Conservation (phyloP, 768 basidiomycete genomes). For the Solioccasus polychromus region DNA sequence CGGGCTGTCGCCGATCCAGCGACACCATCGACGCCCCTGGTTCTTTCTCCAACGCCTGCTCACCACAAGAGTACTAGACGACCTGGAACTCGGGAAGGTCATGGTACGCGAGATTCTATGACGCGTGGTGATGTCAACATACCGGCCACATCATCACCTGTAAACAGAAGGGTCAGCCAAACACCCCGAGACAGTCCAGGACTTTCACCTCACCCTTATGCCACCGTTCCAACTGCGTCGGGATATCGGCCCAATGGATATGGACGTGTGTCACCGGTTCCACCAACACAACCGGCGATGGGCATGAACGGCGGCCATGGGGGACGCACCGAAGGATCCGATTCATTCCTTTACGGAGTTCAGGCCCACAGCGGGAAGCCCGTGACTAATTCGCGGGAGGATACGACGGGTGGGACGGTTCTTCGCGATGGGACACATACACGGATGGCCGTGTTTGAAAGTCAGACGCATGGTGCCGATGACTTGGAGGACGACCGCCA, state of each 20-base stretch:
- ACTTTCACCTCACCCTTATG: conserved; percentile 69
- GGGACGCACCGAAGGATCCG: conserved; percentile 54
- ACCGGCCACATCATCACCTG: conserved; percentile 67
- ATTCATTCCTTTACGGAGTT: conserved; percentile 63
- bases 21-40: conserved; percentile 55
- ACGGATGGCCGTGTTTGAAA: conserved; percentile 67
- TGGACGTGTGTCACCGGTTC: conserved; percentile 52
- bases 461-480: conserved; percentile 57
- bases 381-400: conserved; percentile 50
- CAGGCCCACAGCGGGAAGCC: conserved; percentile 49
- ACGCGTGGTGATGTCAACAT: conserved; percentile 50
- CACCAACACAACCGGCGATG: conserved; percentile 35
- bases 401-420: conserved; percentile 43
- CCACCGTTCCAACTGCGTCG: conserved; percentile 55
- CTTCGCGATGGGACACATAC: conserved; percentile 34
- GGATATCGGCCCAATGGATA: conserved; percentile 55
- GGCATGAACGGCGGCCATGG: conserved; percentile 39
- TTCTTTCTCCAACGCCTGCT: conserved; percentile 62
- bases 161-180: conserved; percentile 67
- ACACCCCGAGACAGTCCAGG: conserved; percentile 48
- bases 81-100: conserved; percentile 44
- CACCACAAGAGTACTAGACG: conserved; percentile 60
- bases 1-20: conserved; percentile 52
- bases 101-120: conserved; percentile 47
- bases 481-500: conserved; percentile 66